Base-by-base conservation (phyloP, 179 eudicot species). In the Monotropa hypopitys region DNA sequence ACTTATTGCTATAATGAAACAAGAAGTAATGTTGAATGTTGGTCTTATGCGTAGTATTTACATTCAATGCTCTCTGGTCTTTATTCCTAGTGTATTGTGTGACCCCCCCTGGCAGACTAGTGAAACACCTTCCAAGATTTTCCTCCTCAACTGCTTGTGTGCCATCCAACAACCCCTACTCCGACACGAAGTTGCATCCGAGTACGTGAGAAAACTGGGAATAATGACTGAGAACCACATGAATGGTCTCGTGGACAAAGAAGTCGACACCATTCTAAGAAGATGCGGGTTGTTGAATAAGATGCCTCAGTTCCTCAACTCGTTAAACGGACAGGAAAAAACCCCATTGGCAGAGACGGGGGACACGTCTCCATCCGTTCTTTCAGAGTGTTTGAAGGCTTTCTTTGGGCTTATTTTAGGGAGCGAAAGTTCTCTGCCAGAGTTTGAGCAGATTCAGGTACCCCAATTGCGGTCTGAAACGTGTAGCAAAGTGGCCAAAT, bases 381-480 rank as follows among this genome's bases (percentile, higher is more conserved):
- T 95, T 76, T 86, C 96, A 1, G 99, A 93, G 76, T 87, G 88
- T 78, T 76, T 95, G 76, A 95, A 93, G 81, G 86, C 89, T 47
- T 93, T 90, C 85, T 93, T 95, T 78, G 99, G 92, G 65, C 88
- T 93, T 67, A 79, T 95, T 79, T 84, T 93, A 68, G 97, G 99
- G 42, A 93, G 91, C 28, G 97, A 90, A 72, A 91, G 81, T 77
- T 85, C 98, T 40, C 87, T 95, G 62, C 98, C 99, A 0, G 99
- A 93, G 78, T 93, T 93, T 75, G 94, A 91, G 88, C 96, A 88
- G 76, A 84, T 95, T 84, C 97, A 91, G 86, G 91, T 90, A 67
- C 99, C 99, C 5, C 90, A 90, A 79, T 85, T 95, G 69, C 85
- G 99, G 20, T 91, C 99, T 2, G 96, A 93, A 89, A 89, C 98